A percentile compares a stretch with the other conserved stretches of the same genome.
Conservation (phyloP, 768 basidiomycete genomes). For the Cubamyces lactineus region DNA sequence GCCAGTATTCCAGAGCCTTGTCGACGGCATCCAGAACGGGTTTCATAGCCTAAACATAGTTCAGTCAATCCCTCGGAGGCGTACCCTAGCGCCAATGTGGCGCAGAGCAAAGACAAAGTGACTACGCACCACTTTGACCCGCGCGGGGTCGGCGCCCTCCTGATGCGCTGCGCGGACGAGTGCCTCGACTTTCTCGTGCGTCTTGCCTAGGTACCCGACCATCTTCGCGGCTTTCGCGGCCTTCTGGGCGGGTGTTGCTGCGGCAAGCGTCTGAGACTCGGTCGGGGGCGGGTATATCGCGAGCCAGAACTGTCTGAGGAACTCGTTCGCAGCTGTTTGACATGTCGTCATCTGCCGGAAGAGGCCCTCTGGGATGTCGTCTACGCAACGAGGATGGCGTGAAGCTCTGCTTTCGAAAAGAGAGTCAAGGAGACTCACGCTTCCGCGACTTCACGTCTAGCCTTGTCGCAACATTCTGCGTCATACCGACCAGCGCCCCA, state of each 20-base stretch:
- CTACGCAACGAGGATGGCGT: conserved; percentile 41
- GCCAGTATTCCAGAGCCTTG: conserved; percentile 63
- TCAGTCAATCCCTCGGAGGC: not conserved
- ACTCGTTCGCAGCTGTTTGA: conserved; percentile 93
- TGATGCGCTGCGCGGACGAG: conserved; percentile 66
- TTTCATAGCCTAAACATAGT: conserved; percentile 64
- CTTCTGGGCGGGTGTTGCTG: conserved; percentile 67
- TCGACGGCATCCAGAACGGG: conserved; percentile 74
- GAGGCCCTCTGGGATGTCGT: conserved; percentile 77
- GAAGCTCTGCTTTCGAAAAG: not conserved
- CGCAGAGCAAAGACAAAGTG: not conserved
- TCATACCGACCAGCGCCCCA: conserved; percentile 72
- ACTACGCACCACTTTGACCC: conserved; percentile 67
- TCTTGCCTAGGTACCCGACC: conserved; percentile 79
- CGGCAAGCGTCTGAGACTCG: conserved; percentile 53
- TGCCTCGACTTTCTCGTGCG: conserved; percentile 79
- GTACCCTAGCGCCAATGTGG: not conserved
- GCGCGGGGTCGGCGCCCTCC: conserved; percentile 61
- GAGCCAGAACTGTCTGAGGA: conserved; percentile 95
- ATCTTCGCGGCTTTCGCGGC: conserved; percentile 84
- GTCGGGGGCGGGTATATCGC: conserved; percentile 76
- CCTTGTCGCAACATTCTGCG: conserved; percentile 74
- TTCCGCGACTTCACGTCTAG: conserved; percentile 67
- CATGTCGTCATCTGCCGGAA: conserved; percentile 86
- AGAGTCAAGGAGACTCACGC: conserved; percentile 47